phyloP scores from a whole-genome alignment of 257 asterid genomes.

The Ophiorrhiza pumila region DNA sequence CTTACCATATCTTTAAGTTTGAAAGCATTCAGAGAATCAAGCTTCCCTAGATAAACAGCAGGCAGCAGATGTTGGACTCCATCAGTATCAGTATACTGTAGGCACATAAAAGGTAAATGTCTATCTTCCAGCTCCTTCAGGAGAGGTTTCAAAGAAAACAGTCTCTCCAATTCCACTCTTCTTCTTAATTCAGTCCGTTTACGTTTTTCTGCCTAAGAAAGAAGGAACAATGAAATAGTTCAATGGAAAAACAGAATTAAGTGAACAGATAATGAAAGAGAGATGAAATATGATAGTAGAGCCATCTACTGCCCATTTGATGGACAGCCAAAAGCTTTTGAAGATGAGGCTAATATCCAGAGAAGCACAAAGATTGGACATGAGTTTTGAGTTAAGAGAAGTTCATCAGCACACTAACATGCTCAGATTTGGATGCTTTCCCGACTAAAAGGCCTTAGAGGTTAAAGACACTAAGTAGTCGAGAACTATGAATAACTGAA shows the following conservation, averaged over 20 bases:
- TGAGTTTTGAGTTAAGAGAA: not conserved
- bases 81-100: slow-evolving; percentile 64
- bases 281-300: slow-evolving; percentile 2
- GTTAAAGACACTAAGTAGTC: not conserved
- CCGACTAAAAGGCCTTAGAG: not conserved
- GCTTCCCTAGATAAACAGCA: slow-evolving; percentile 84
- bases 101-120: slow-evolving; percentile 74
- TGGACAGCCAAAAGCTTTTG: slow-evolving; percentile 8
- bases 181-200: slow-evolving; percentile 63
- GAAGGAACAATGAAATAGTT: slow-evolving; percentile 20
- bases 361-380: not conserved
- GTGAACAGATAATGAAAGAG: not conserved
- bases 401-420: not conserved
- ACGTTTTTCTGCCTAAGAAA: slow-evolving; percentile 74
- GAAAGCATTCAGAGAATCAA: slow-evolving; percentile 64
- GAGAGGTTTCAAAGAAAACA: slow-evolving; percentile 63
- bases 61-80: slow-evolving; percentile 81
- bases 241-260: slow-evolving; percentile 3
- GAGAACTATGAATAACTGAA: slow-evolving; percentile 23
- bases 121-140: slow-evolving; percentile 72
- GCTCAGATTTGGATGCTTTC: not conserved
- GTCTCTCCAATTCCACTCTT: slow-evolving; percentile 80
- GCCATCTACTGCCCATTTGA: not conserved
- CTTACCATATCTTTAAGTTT: slow-evolving; percentile 67
- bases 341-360: not conserved